phyloP scores from a whole-genome alignment of 23 red algal species.

The Chondrus crispus region DNA sequence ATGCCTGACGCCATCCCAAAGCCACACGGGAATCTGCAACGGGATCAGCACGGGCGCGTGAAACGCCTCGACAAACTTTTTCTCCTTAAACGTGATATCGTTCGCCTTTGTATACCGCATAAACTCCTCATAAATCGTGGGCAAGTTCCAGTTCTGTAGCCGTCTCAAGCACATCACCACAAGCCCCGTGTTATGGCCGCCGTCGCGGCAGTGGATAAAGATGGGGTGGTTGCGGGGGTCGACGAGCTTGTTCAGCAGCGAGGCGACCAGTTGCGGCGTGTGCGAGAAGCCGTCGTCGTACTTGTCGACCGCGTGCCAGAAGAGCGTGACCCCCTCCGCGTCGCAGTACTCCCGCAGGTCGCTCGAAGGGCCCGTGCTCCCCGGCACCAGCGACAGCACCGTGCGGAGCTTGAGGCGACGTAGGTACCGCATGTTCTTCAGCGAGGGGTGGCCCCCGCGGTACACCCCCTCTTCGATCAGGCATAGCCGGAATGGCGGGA shows the following conservation, averaged over 20 bases:
- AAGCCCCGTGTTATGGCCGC: slow-evolving; percentile 94
- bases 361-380: slow-evolving; percentile 27
- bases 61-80: slow-evolving; percentile 94
- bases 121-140: slow-evolving; percentile 86
- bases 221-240: slow-evolving; percentile 53
- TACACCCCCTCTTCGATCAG: slow-evolving; percentile 77
- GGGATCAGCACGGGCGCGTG: slow-evolving; percentile 68
- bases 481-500: slow-evolving; percentile 89
- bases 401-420: slow-evolving; percentile 67
- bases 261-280: slow-evolving; percentile 51
- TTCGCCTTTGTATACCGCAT: slow-evolving; percentile 86
- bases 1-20: slow-evolving; percentile 77
- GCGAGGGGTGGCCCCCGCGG: slow-evolving; percentile 89
- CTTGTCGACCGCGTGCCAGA: slow-evolving; percentile 74
- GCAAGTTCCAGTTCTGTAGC: slow-evolving; percentile 92
- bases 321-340: slow-evolving; percentile 40
- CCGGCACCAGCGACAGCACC: slow-evolving; percentile 61
- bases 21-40: slow-evolving; percentile 56
- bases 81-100: slow-evolving; percentile 80
- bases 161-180: slow-evolving; percentile 91
- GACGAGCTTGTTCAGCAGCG: slow-evolving; percentile 53
- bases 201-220: slow-evolving; percentile 95
- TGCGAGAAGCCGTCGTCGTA: slow-evolving; percentile 83
- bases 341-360: slow-evolving; percentile 87
- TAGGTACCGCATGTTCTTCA: slow-evolving; percentile 89